Evolutionary conservation across 2,329 filamentous ascomycete species (phyloP).

Genomic region (Alternaria panax): DNA sequence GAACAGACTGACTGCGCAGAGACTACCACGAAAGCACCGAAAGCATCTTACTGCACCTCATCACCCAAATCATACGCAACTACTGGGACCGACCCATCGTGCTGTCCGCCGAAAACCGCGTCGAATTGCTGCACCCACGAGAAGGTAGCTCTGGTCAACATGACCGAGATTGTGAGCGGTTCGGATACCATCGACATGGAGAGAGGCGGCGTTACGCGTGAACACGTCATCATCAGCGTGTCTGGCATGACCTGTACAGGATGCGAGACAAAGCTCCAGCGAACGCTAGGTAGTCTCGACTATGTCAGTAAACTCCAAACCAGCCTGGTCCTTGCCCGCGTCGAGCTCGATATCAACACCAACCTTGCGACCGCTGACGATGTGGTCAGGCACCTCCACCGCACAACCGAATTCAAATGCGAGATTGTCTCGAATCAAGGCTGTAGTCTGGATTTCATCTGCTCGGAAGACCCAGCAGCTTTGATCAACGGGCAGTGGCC

Average conservation of each 20-base stretch:
- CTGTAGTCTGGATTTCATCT: conserved; percentile 33
- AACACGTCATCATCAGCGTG: conserved; percentile 68
- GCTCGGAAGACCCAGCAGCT: conserved; percentile 9
- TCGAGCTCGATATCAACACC: conserved; percentile 68
- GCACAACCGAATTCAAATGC: conserved; percentile 69
- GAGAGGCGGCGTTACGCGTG: conserved; percentile 40
- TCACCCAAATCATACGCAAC: background rate
- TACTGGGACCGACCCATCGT: background rate
- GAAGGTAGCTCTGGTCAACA: background rate
- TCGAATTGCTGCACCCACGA: background rate
- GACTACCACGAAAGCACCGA: background rate
- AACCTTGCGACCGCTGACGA: conserved; percentile 31
- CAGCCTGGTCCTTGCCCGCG: conserved; percentile 70
- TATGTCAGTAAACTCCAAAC: conserved; percentile 65
- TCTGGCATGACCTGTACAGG: conserved; percentile 78
- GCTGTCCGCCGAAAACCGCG: background rate
- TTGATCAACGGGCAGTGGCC: conserved; percentile 32
- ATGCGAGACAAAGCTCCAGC: conserved; percentile 70
- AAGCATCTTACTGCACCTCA: background rate
- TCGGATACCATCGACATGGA: conserved; percentile 21
- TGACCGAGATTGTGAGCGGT: background rate
- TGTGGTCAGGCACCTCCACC: conserved; percentile 61
- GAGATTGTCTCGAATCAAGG: conserved; percentile 46
- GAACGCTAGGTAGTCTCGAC: conserved; percentile 59
- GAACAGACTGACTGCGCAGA: background rate